Evolutionary conservation across 1,139 yeast species (phyloP), one percentile per base, ranked within the genome.

Genomic region (Hyphopichia pseudoburtonii): DNA sequence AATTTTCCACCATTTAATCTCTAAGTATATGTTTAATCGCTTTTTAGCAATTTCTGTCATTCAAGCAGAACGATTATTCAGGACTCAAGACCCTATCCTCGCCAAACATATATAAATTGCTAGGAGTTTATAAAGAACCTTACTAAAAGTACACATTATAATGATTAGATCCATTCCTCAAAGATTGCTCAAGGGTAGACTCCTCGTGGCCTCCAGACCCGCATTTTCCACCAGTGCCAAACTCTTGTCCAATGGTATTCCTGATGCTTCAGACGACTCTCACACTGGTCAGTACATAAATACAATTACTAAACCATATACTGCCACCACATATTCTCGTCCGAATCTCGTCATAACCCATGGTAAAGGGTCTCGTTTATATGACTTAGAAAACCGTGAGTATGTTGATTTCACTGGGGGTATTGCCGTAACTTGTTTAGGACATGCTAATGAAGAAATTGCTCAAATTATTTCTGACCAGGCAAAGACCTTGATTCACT

Each of bases 381-480:
- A 82, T 70, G 98, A 92, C 56, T 64, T 85, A 37, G 90, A 86
- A 53, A 76, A 86, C 52, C 70, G 83, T 36, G 75, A 84, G 54
- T 92, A 85, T 57, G 74, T 92, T 37, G 98, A 92, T 58, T 90
- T 92, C 62, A 82, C 90, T 2, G 89, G 97, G 2, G 98, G 98
- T 35, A 89, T 92, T 48, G 97, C 98, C 1, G 98, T 92, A 12
- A 90, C 96, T n/a, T 82, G 86, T 1, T 69, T 92, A 45, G 98
- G 98, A 3, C 98, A 92, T 60, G 70, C 89, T 23, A 76, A 92
- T 52, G 80, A 82, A 4, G 82, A 80, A 44, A 73, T 92, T 28
- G 75, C 95, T 4, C 67, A 82, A 40, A 78, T 92, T 43, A 60
- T 89, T 42, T 61, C 66, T 39, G 83, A 84, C 33, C 98, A 92